Evolutionary conservation across 305 asterid species (phyloP).

Genomic region (Fraxinus dipetala): DNA sequence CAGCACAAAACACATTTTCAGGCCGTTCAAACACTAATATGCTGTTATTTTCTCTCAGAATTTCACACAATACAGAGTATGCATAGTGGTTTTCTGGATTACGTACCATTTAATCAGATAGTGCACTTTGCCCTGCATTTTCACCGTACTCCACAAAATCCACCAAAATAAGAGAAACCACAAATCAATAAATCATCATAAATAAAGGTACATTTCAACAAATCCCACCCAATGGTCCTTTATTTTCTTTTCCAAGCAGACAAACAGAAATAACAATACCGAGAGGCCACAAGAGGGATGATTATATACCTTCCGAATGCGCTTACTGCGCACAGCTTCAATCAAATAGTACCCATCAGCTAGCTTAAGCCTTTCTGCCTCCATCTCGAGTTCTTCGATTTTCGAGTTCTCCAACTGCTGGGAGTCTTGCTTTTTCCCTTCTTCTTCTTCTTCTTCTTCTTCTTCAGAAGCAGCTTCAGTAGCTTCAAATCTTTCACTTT

Average conservation of each 20-base stretch:
- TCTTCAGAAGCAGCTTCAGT: conserved; percentile 37
- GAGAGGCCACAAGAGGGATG: background rate
- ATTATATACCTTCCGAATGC: conserved; percentile 56
- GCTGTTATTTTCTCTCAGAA: background rate
- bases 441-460: conserved; percentile 42
- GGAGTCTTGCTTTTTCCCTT: conserved; percentile 34
- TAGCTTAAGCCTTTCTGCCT: conserved; percentile 50
- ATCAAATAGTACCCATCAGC: conserved; percentile 86
- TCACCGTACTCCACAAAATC: conserved; percentile 29
- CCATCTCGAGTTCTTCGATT: conserved; percentile 29
- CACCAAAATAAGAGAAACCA: conserved; percentile 18
- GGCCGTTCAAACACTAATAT: background rate
- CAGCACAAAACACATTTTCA: conserved; percentile 18
- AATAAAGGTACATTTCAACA: background rate
- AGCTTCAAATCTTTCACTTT: conserved; percentile 24
- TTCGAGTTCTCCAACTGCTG: conserved; percentile 35
- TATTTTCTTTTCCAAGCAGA: background rate
- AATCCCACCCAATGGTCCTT: background rate
- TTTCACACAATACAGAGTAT: background rate
- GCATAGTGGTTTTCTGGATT: background rate
- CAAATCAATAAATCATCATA: conserved; percentile 8
- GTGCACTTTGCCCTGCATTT: conserved; percentile 71
- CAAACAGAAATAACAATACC: background rate
- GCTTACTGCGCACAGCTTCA: conserved; percentile 74
- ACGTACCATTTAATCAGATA: conserved; percentile 92